Percentiles rank a stretch among this genome's conserved stretches.
Conservation (phyloP, 176 grass and related monocot species). For the Carex cristatella region DNA sequence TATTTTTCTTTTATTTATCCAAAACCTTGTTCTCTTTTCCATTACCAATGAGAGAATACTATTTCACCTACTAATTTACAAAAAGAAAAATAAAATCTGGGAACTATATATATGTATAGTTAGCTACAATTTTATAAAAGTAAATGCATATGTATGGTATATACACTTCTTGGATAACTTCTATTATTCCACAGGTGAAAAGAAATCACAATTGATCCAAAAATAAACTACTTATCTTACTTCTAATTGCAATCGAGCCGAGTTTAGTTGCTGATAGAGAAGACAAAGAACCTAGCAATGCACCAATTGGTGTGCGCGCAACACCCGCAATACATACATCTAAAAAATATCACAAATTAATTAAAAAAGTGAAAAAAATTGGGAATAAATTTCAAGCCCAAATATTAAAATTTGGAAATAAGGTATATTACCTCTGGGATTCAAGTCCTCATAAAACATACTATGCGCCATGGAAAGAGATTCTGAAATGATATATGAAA, state of each 20-base stretch:
- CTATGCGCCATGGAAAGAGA: slow-evolving; percentile 4
- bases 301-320: slow-evolving; percentile 81
- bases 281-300: slow-evolving; percentile 75
- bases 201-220: neutral
- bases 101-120: too few species aligned
- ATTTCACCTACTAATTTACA: too few species aligned
- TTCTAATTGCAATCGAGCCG: slow-evolving; percentile 69
- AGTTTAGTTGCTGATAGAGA: slow-evolving; percentile 77
- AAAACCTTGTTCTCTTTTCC: too few species aligned
- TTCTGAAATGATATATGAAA: neutral
- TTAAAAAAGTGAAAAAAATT: neutral
- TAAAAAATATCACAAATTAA: neutral
- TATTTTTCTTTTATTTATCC: too few species aligned
- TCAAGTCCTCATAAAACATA: slow-evolving; percentile 14
- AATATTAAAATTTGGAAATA: neutral
- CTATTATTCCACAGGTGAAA: neutral
- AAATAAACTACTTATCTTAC: slow-evolving; percentile 18
- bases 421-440: slow-evolving; percentile 21
- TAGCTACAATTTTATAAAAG: neutral
- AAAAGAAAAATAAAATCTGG: too few species aligned
- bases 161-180: neutral
- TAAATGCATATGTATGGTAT: neutral
- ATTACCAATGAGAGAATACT: too few species aligned
- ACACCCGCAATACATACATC: slow-evolving; percentile 83
- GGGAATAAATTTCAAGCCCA: neutral